These are phyloP conservation scores for Aspergillus hancockii DNA, from an alignment of 495 filamentous ascomycete genomes.

Conservation along the genomic window DNA sequence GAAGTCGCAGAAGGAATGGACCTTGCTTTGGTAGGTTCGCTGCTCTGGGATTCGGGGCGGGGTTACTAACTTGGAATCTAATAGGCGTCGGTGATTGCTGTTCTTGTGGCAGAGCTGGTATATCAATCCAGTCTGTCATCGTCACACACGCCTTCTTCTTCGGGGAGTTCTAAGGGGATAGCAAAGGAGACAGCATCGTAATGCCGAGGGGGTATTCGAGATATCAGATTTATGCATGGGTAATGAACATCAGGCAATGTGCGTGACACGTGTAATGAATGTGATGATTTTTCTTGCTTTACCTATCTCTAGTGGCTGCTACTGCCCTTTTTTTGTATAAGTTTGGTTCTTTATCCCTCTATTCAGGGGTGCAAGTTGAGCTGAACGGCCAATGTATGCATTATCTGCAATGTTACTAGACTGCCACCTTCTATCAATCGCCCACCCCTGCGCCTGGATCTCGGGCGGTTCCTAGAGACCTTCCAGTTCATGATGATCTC, in stretches of 20 bases:
- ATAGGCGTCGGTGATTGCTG: background rate
- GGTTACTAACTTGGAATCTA: background rate
- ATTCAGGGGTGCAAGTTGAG: no score
- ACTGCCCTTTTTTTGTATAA: background rate
- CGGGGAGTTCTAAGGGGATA: background rate
- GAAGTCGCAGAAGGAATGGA: slow-evolving; percentile 19
- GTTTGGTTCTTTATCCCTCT: no score
- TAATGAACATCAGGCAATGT: background rate
- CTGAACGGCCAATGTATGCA: no score
- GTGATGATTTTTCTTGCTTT: background rate
- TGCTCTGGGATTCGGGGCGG: background rate
- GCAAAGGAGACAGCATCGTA: background rate
- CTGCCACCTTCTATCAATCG: no score
- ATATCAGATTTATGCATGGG: background rate
- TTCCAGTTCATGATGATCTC: no score
- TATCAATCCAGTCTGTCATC: background rate
- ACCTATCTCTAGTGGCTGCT: no score
- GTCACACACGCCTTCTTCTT: background rate
- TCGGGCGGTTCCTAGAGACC: no score
- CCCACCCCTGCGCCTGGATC: no score
- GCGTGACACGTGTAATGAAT: background rate
- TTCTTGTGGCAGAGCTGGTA: background rate
- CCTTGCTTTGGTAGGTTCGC: slow-evolving; percentile 12
- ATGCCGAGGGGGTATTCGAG: no score
- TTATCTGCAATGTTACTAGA: no score